Conservation (phyloP, 768 basidiomycete genomes). For the Agaricus blazei region DNA sequence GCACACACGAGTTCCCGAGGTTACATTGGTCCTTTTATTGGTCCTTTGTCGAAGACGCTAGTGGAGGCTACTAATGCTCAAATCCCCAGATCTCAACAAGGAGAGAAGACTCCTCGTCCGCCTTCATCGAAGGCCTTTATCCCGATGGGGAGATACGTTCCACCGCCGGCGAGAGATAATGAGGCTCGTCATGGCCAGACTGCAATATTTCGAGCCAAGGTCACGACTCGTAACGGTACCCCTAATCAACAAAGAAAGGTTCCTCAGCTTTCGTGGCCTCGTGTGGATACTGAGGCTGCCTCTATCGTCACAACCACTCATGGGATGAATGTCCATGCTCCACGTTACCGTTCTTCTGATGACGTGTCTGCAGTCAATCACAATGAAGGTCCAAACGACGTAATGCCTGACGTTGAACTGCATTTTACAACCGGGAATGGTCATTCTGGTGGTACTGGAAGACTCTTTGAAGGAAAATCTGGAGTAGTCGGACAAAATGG, state of each 20-base stretch:
- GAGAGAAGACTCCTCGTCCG: background rate
- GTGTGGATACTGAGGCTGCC: background rate
- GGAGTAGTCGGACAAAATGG: background rate
- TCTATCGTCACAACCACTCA: background rate
- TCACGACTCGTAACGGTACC: background rate
- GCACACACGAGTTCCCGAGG: background rate
- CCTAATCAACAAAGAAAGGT: background rate
- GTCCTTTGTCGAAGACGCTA: background rate
- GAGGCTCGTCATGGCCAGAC: background rate
- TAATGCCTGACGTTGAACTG: constrained; percentile 1
- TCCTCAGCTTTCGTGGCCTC: background rate
- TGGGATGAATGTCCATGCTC: background rate
- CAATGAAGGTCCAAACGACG: background rate
- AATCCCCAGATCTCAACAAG: background rate
- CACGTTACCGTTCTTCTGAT: background rate
- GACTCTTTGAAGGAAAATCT: background rate
- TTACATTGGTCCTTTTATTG: background rate
- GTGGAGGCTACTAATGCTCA: background rate
- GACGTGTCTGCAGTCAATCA: background rate
- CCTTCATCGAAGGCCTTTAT: background rate
- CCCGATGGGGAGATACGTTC: background rate
- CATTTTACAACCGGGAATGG: background rate
- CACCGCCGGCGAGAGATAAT: background rate
- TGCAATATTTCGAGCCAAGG: background rate
- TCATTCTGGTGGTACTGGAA: background rate